These are phyloP conservation scores for Lolium perenne DNA, from an alignment of 176 grass and related monocot species.

Conservation along the genomic window DNA sequence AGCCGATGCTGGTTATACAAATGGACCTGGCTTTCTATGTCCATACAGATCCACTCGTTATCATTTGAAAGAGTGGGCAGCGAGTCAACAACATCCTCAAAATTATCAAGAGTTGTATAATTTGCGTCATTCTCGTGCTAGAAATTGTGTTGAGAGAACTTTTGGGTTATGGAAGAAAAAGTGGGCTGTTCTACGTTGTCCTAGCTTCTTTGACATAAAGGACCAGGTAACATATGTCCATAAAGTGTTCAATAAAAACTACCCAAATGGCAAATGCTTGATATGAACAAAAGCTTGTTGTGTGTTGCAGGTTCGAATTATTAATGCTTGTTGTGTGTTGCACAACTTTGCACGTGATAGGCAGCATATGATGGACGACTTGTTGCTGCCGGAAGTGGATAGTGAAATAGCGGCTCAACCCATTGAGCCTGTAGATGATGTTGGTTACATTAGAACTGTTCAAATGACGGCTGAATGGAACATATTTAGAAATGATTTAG, in stretches of 20 bases:
- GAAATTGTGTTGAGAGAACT: neutral
- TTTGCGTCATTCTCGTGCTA: neutral
- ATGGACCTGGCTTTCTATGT: no score
- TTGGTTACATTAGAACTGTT: neutral
- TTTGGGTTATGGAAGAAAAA: neutral
- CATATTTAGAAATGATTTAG: neutral
- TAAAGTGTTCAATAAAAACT: no score
- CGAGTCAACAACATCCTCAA: no score
- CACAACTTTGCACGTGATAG: constrained; percentile 9
- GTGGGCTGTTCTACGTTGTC: neutral
- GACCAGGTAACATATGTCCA: neutral
- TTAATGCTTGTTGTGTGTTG: constrained; percentile 29
- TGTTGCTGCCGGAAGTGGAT: neutral
- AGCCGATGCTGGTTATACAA: no score
- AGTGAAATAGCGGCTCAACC: neutral
- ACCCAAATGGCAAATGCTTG: no score
- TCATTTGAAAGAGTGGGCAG: no score
- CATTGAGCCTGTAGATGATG: neutral
- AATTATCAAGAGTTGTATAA: no score
- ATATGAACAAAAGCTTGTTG: neutral
- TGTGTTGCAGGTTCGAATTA: constrained; percentile 24
- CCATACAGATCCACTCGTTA: no score
- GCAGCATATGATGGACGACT: neutral
- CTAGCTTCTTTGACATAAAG: neutral
- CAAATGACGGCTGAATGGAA: neutral